Percentiles rank a stretch among this genome's conserved stretches.
Evolutionary conservation across 768 basidiomycete genomes (phyloP).

Genomic region (Boletus rufocinnamomeus): DNA sequence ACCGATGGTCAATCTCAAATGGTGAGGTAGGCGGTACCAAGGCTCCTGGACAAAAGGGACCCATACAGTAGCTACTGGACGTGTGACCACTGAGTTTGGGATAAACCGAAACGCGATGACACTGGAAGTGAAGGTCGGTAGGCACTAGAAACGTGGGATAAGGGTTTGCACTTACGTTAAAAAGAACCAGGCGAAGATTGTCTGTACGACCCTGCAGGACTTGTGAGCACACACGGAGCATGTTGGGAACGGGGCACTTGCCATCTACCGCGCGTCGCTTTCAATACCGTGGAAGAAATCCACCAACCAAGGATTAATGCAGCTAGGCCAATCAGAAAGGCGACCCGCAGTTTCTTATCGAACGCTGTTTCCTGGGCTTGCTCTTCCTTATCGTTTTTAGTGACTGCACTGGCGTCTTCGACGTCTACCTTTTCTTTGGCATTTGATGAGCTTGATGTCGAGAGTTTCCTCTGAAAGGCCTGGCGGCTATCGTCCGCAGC

Average conservation of each 20-base stretch:
- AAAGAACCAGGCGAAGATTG: conserved; percentile 83
- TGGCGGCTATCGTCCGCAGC: conserved; percentile 3
- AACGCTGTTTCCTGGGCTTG: neutral
- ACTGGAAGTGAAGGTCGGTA: conserved; percentile 34
- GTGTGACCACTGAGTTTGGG: conserved; percentile 66
- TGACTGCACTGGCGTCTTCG: conserved; percentile 11
- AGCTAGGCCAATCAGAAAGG: conserved; percentile 53
- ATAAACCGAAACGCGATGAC: conserved; percentile 86
- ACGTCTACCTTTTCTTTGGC: conserved; percentile 23
- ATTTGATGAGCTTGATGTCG: conserved; percentile 16
- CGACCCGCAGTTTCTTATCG: conserved; percentile 39
- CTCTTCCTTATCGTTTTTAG: conserved; percentile 15
- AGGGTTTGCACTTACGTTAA: conserved; percentile 50
- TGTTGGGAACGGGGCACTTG: conserved; percentile 29
- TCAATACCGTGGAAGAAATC: conserved; percentile 72
- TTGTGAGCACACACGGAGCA: conserved; percentile 1
- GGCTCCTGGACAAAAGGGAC: conserved; percentile 62
- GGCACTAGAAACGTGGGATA: neutral
- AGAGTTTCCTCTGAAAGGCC: conserved; percentile 25
- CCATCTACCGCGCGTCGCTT: conserved; percentile 77
- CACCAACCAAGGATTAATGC: conserved; percentile 80
- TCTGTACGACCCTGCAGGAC: conserved; percentile 68
- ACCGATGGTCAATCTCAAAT: conserved; percentile 58
- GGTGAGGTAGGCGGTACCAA: conserved; percentile 60
- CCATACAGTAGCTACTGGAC: conserved; percentile 77